Evolutionary conservation across 139 green algal species (phyloP), one percentile per base, ranked within the genome.

Genomic region (Coelastrella sp.): DNA sequence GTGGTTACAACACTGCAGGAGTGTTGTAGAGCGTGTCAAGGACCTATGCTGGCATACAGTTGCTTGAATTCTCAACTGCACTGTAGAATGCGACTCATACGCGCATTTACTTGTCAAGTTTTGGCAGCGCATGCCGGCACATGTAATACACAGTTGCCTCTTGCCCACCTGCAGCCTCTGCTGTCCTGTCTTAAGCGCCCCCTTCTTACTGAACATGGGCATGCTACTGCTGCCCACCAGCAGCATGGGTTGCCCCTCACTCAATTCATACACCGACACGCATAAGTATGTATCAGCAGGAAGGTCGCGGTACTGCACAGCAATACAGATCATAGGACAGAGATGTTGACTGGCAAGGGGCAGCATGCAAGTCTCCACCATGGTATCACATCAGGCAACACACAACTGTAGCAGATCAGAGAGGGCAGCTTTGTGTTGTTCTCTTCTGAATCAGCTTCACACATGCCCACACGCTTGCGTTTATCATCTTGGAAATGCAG

Each of bases 181-280:
- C 11, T 57, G 70, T 6, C 96, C 97, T 78, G 95, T 96, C 88
- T 98, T 98, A 22, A 99, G 87, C 17, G 96, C 91, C 7, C 95
- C 96, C 66, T 97, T 96, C 92, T 97, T 98, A 94, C 94, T 97
- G 93, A 99, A 99, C 60, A 99, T 91, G 17, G 89, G 93, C 93
- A 98, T 93, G 6, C 92, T 95, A 63, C 93, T 91, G 27, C 94
- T 92, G 11, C 94, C 97, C 66, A 98, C 58, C 60, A 96, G 88
- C 20, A 19, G 17, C 68, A 80, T 89, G n/a, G 91, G 19, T 19
- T 56, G 12, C 11, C 89, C 94, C 61, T 95, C 89, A 3, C 65
- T 82, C 14, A 96, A 78, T 74, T 93, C 87, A 93, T 94, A 96
- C 74, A 98, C 92, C 7, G 95, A 96, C 25, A 98, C 58, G 9